Evolutionary conservation across 176 grass and related monocot species (phyloP).

Genomic region (Lolium perenne): DNA sequence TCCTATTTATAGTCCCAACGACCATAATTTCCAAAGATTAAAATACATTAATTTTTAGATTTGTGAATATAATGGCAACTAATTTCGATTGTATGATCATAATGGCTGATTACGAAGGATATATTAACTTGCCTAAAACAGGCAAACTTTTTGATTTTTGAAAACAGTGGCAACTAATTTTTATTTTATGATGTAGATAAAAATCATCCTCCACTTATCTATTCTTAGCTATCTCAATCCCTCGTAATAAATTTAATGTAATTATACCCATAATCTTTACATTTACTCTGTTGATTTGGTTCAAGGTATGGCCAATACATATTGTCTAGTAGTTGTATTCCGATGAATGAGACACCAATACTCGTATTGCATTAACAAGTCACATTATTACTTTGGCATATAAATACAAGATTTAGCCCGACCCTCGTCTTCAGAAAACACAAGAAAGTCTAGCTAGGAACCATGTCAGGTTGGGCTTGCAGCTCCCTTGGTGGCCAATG

Average conservation of each 20-base stretch:
- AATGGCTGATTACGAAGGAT: neutral
- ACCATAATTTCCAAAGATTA: too few species aligned
- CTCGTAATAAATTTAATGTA: neutral
- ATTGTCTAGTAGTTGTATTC: neutral
- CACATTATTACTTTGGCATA: neutral
- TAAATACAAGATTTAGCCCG: neutral
- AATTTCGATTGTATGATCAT: neutral
- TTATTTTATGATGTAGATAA: neutral
- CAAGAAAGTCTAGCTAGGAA: neutral
- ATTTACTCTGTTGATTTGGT: neutral
- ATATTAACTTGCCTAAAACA: neutral
- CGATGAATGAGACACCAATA: neutral
- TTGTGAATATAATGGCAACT: too few species aligned
- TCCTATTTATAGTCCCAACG: neutral
- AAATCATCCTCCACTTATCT: neutral
- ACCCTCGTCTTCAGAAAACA: neutral
- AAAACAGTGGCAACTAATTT: neutral
- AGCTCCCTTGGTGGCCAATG: neutral
- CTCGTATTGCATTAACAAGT: neutral
- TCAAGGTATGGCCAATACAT: neutral
- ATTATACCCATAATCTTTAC: neutral
- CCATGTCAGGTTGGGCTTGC: neutral
- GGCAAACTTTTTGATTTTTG: too few species aligned
- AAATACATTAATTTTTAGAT: too few species aligned
- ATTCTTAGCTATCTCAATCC: neutral